phyloP scores from a whole-genome alignment of 78 protist species.

The Tieghemostelium lacteum region DNA sequence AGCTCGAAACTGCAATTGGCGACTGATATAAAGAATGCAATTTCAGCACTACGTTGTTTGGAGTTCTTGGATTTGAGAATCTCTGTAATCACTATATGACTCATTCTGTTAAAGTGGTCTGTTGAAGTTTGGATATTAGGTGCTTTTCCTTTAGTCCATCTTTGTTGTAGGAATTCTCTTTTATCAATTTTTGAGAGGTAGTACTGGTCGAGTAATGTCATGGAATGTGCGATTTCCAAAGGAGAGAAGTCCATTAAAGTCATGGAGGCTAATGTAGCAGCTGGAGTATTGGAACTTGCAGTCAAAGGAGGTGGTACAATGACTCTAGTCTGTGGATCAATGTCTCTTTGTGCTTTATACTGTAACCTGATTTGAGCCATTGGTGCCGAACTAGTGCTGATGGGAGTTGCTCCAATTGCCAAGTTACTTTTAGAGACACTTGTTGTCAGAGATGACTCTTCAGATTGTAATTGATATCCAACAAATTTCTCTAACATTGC shows the following conservation, averaged over 20 bases:
- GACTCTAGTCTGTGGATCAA: neutral
- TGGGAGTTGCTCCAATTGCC: too few species aligned
- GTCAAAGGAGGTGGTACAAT: slow-evolving; percentile 6
- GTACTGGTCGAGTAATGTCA: slow-evolving; percentile 24
- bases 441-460: neutral
- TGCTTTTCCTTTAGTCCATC: slow-evolving; percentile 58
- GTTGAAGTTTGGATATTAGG: slow-evolving; percentile 64
- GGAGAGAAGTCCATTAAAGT: slow-evolving; percentile 12
- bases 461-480: neutral
- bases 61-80: slow-evolving; percentile 22
- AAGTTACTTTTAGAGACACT: neutral
- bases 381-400: too few species aligned
- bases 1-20: slow-evolving; percentile 56
- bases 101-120: slow-evolving; percentile 32
- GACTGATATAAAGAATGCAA: slow-evolving; percentile 10
- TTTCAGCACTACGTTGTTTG: slow-evolving; percentile 11
- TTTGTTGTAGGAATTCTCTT: slow-evolving; percentile 50
- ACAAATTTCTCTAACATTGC: slow-evolving; percentile 38
- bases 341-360: slow-evolving; percentile 33
- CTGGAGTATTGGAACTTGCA: neutral
- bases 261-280: neutral
- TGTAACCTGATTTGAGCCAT: slow-evolving; percentile 26
- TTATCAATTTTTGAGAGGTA: slow-evolving; percentile 50
- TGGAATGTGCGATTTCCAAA: slow-evolving; percentile 41
- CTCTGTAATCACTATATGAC: slow-evolving; percentile 38